Base-by-base conservation (phyloP, 2,329 filamentous ascomycete species). In the Huntiella abstrusa region DNA sequence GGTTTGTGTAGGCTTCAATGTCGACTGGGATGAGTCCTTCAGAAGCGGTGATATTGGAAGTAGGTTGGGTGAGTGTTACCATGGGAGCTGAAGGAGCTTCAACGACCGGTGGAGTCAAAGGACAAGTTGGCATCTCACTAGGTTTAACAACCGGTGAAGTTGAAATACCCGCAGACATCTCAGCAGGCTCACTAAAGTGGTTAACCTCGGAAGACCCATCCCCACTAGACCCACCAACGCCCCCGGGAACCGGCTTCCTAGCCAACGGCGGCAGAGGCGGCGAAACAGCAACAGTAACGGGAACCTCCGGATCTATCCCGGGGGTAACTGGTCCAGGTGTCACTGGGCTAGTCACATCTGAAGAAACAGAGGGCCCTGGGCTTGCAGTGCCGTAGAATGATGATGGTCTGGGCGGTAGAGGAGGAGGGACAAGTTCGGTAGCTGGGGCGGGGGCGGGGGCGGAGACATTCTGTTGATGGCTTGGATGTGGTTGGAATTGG, bases 21-120 rank as follows among this genome's bases (percentile, higher is more conserved):
- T 43, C 41, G 5, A 47, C 45, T 13, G 43, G 47, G 12, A 49
- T 49, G 3, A 38, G 47, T 2, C 28, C 42, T 37, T 49, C 42
- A 7, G 32, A 12, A 2, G 28, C 42, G 3, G 36, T 10, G 28
- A 37, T 3, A 13, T 33, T 36, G 4, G 16, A n/a, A 34, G 39
- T 13, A 4, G 46, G 2, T 28, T 28, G 22, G 10, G 22, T 28
- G 8, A 28, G 22, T 28, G 22, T 28, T 28, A 28, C 22, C 7
- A 10, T n/a, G 15, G 36, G 17, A 1, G 17, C n/a, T 17, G 42
- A 13, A 4, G 38, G 1, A 17, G 42, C 10, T 17, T n/a, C 5
- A 10, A 16, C 22, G 3, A 7, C 6, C 22, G 22, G 22, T 28
- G 22, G 8, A 28, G 6, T 28, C 22, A 28, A 28, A 28, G 22